phyloP scores from a whole-genome alignment of 2,329 filamentous ascomycete species.

The Aspergillus latus region DNA sequence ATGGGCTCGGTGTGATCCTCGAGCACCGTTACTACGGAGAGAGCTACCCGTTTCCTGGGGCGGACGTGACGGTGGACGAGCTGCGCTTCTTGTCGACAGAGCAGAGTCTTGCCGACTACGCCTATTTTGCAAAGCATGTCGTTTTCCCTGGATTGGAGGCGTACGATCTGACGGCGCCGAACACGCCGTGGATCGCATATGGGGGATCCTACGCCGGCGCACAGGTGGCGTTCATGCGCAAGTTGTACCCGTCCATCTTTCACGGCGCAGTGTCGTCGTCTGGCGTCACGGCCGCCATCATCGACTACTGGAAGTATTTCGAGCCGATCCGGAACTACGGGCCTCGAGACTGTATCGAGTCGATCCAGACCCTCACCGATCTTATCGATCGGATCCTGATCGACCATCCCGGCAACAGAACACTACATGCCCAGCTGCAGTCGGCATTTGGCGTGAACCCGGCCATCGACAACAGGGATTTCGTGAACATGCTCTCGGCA shows the following conservation, averaged over 20 bases:
- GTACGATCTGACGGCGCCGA: constrained; percentile 63
- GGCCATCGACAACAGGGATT: constrained; percentile 14
- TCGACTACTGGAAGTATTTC: constrained; percentile 70
- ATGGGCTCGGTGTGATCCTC: constrained; percentile 75
- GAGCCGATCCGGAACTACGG: constrained; percentile 58
- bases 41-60: constrained; percentile 62
- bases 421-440: constrained; percentile 52
- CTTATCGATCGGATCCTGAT: constrained; percentile 61
- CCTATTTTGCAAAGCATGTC: constrained; percentile 74
- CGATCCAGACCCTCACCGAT: constrained; percentile 61
- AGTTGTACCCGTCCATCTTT: constrained; percentile 74
- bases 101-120: constrained; percentile 77
- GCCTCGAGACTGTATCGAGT: constrained; percentile 62
- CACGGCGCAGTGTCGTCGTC: constrained; percentile 79
- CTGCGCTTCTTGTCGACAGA: constrained; percentile 81
- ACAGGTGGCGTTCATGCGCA: constrained; percentile 73
- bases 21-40: constrained; percentile 86
- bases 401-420: constrained; percentile 45
- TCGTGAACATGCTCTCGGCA: constrained; percentile 39
- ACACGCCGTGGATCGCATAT: constrained; percentile 73
- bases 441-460: constrained; percentile 50
- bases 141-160: constrained; percentile 69
- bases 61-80: constrained; percentile 66
- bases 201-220: constrained; percentile 82
- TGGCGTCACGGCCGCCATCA: constrained; percentile 74